Percentiles rank a stretch among this genome's conserved stretches.
These are phyloP conservation scores for Suillus discolor DNA, from an alignment of 768 basidiomycete species.

Conservation along the genomic window DNA sequence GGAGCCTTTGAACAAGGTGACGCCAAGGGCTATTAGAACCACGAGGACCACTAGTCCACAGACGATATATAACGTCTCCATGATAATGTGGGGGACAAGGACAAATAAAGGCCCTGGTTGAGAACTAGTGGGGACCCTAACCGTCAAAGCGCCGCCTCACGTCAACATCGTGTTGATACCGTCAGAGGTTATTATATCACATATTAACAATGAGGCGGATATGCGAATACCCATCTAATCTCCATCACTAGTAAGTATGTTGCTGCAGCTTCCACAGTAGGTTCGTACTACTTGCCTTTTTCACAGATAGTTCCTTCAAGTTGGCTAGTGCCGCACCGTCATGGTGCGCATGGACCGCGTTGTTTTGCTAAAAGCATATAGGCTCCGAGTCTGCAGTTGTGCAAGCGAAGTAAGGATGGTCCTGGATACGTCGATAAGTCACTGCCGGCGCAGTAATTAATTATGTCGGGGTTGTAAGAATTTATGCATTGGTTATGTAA, in stretches of 20 bases:
- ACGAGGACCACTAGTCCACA: background rate
- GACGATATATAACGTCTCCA: background rate
- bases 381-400: constrained; percentile 13
- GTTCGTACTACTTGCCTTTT: constrained; percentile 80
- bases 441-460: background rate
- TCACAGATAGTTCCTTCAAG: constrained; percentile 49
- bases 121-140: background rate
- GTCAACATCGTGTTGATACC: background rate
- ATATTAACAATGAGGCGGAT: constrained; percentile 84
- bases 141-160: background rate
- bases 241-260: background rate
- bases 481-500: too few relatives aligned
- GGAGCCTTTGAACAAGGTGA: background rate
- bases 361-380: constrained; percentile 65
- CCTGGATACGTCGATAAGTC: background rate
- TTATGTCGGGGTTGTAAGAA: too few relatives aligned
- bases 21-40: background rate
- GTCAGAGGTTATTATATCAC: constrained; percentile 26
- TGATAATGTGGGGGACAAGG: background rate
- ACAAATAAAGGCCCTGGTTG: background rate
- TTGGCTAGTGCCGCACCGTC: constrained; percentile 84
- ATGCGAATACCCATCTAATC: constrained; percentile 40
- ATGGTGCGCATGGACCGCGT: constrained; percentile 51
- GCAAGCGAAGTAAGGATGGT: background rate
- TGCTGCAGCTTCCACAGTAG: constrained; percentile 27